Evolutionary conservation across 208 protist species (phyloP).

Genomic region (Leishmania major): DNA sequence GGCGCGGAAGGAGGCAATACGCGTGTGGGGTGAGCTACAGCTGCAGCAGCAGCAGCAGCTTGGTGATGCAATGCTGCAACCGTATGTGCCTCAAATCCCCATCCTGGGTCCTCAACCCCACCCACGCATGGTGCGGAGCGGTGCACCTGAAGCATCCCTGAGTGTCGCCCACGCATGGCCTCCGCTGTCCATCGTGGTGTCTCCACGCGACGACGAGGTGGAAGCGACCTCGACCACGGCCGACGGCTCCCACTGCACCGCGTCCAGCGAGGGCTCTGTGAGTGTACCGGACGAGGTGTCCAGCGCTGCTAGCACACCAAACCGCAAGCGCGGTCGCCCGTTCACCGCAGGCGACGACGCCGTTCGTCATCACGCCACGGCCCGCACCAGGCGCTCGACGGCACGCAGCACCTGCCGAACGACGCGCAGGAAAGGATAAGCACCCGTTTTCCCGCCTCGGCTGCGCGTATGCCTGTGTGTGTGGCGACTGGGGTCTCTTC

Average conservation of each 20-base stretch:
- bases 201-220: slow-evolving; percentile 9
- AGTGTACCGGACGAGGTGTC: not conserved
- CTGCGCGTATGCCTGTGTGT: not conserved
- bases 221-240: not conserved
- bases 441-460: not conserved
- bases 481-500: not conserved
- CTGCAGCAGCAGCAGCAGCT: not conserved
- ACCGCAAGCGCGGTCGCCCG: slow-evolving; percentile 19
- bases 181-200: slow-evolving; percentile 8
- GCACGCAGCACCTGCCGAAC: slow-evolving; percentile 1
- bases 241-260: not conserved
- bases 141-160: not conserved
- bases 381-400: not conserved
- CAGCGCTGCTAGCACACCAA: slow-evolving; percentile 1
- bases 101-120: not conserved
- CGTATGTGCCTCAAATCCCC: not conserved
- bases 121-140: not conserved
- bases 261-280: not conserved
- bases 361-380: not conserved
- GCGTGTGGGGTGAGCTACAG: slow-evolving; percentile 25
- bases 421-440: not conserved
- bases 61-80: not conserved
- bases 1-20: slow-evolving; percentile 43
- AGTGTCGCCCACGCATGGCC: not conserved
- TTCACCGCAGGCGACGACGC: not conserved